Evolutionary conservation across 768 basidiomycete genomes (phyloP).

Genomic region (Trametes elegans): DNA sequence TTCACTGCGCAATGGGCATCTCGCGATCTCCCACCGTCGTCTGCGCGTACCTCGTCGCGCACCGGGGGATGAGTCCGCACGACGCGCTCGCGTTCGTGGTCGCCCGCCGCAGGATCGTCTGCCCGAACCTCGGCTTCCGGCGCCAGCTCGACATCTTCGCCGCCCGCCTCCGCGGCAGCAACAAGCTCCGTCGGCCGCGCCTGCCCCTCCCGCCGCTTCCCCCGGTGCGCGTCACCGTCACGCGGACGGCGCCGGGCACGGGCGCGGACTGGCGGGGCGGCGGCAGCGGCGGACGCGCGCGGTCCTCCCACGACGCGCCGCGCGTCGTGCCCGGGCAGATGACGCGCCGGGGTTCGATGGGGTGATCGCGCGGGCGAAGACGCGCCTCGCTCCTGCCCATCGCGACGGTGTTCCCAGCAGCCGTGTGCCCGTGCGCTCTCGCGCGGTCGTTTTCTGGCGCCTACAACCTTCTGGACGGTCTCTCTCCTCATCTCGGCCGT

Average conservation of each 20-base stretch:
- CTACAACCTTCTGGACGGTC: neutral
- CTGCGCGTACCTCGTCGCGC: conserved; percentile 58
- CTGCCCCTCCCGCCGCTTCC: conserved; percentile 1
- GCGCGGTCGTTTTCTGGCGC: neutral
- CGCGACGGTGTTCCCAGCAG: neutral
- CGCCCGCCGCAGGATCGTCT: conserved; percentile 55
- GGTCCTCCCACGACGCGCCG: neutral
- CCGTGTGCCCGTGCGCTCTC: neutral
- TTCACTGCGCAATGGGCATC: conserved; percentile 76
- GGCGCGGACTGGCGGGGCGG: neutral
- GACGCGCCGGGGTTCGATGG: conserved; percentile 12
- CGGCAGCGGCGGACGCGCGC: neutral
- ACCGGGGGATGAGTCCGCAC: conserved; percentile 46
- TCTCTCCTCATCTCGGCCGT: neutral
- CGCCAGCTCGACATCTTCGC: conserved; percentile 49
- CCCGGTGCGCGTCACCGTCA: neutral
- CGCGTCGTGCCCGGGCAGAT: conserved; percentile 1
- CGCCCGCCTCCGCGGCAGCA: conserved; percentile 11
- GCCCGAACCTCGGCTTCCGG: conserved; percentile 68
- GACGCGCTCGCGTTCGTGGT: conserved; percentile 57
- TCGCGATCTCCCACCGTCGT: conserved; percentile 76
- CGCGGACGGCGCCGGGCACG: neutral
- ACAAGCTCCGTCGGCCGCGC: conserved; percentile 6
- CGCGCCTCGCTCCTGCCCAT: neutral
- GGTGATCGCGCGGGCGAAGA: neutral